Conservation (phyloP, 352 stramenopile species). For the Pythium sukuiense region DNA sequence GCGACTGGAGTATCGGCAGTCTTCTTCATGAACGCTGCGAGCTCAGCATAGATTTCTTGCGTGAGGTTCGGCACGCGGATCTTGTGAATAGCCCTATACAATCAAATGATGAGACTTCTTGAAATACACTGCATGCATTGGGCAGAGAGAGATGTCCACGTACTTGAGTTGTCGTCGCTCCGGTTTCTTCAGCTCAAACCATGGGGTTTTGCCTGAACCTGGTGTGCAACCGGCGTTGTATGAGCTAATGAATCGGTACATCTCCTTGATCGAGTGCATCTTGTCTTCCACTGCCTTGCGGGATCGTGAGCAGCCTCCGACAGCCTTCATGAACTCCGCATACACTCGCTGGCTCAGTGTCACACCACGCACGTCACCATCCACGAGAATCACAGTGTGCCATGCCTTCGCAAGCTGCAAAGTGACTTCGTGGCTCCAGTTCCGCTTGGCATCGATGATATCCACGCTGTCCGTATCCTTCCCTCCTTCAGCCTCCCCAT, state of each 20-base stretch:
- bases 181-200: conserved; percentile 60
- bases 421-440: conserved; percentile 65
- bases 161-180: conserved; percentile 49
- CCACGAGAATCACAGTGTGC: conserved; percentile 36
- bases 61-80: conserved; percentile 54
- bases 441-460: conserved; percentile 45
- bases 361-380: conserved; percentile 37
- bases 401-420: conserved; percentile 56
- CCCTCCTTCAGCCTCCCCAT: too few relatives aligned
- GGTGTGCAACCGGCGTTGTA: conserved; percentile 39
- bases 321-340: conserved; percentile 44
- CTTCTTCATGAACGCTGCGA: conserved; percentile 48
- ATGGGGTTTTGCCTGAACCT: conserved; percentile 33
- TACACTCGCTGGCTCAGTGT: conserved; percentile 56
- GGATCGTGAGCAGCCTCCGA: conserved; percentile 49
- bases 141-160: neutral
- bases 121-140: neutral
- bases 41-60: conserved; percentile 50
- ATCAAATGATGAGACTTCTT: neutral
- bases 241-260: conserved; percentile 62
- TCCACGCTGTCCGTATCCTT: conserved; percentile 9
- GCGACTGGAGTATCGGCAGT: neutral
- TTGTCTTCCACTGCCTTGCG: conserved; percentile 71
- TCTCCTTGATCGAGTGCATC: conserved; percentile 78
- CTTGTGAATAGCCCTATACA: conserved; percentile 29